These are phyloP conservation scores for Alternaria solani DNA, from an alignment of 2,329 filamentous ascomycete species.

Conservation along the genomic window DNA sequence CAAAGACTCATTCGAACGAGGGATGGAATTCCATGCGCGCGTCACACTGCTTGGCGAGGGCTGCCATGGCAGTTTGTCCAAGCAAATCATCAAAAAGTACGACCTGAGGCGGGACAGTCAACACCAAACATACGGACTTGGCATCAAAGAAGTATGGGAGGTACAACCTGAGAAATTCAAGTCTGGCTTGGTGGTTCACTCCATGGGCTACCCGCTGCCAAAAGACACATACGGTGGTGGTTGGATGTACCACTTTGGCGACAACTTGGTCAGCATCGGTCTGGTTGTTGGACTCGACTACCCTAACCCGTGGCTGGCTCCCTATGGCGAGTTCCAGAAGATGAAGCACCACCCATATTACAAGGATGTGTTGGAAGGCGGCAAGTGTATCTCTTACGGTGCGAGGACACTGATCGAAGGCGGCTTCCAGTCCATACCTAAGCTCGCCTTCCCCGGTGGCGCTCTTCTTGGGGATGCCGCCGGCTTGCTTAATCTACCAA, in stretches of 20 bases:
- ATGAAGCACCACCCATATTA: slow-evolving; percentile 98
- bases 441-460: slow-evolving; percentile 94
- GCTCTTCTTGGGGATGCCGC: slow-evolving; percentile 96
- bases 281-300: slow-evolving; percentile 95
- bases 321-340: slow-evolving; percentile 96
- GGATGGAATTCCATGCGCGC: slow-evolving; percentile 97
- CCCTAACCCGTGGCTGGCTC: slow-evolving; percentile 93
- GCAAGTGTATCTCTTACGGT: slow-evolving; percentile 96
- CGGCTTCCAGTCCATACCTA: slow-evolving; percentile 96
- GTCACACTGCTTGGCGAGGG: slow-evolving; percentile 94
- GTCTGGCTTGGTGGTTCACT: slow-evolving; percentile 84
- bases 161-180: slow-evolving; percentile 91
- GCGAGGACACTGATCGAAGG: slow-evolving; percentile 92
- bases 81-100: slow-evolving; percentile 94
- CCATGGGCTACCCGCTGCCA: slow-evolving; percentile 90
- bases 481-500: slow-evolving; percentile 95
- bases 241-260: slow-evolving; percentile 99
- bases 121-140: slow-evolving; percentile 93
- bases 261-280: slow-evolving; percentile 92
- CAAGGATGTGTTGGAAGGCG: slow-evolving; percentile 84
- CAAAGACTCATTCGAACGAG: slow-evolving; percentile 90
- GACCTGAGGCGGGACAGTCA: slow-evolving; percentile 88
- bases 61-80: slow-evolving; percentile 93
- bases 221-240: slow-evolving; percentile 92
- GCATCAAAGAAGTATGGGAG: slow-evolving; percentile 98